Evolutionary conservation across 805 yeast species (phyloP).

Genomic region (Cyberlindnera xishuangbannaensis): DNA sequence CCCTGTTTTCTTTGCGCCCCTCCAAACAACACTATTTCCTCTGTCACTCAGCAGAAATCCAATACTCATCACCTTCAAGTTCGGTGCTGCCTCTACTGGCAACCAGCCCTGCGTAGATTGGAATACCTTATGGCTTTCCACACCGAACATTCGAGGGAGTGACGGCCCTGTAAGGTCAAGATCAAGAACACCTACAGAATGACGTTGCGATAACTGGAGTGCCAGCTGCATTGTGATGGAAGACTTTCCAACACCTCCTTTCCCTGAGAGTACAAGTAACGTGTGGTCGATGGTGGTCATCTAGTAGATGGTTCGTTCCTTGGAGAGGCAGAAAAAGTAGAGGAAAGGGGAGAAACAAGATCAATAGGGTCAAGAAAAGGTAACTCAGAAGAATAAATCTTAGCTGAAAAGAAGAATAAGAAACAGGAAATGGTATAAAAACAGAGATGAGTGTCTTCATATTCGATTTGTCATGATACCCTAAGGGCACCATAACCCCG

Average conservation of each 20-base stretch:
- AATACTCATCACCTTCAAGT: constrained; percentile 41
- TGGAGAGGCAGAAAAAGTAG: not conserved
- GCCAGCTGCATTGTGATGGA: constrained; percentile 95
- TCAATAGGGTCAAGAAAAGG: not conserved
- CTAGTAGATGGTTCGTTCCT: not conserved
- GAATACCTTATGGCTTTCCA: constrained; percentile 71
- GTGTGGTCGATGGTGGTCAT: constrained; percentile 54
- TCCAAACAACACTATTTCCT: constrained; percentile 92
- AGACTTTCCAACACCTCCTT: constrained; percentile 97
- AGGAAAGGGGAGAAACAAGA: not conserved
- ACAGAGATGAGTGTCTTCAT: too few species aligned
- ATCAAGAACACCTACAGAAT: constrained; percentile 88
- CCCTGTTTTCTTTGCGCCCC: constrained; percentile 98
- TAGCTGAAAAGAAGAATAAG: too few species aligned
- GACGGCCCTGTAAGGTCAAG: constrained; percentile 97
- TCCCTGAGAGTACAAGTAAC: constrained; percentile 80
- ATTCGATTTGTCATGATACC: too few species aligned
- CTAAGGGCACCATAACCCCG: too few species aligned
- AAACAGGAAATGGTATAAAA: too few species aligned
- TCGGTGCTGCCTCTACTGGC: constrained; percentile 54
- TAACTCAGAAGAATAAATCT: too few species aligned
- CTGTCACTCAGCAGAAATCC: constrained; percentile 83
- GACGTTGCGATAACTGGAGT: constrained; percentile 67
- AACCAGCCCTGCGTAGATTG: constrained; percentile 88
- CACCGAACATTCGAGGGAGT: constrained; percentile 91